Base-by-base conservation (phyloP, 495 filamentous ascomycete genomes). In the Clavariopsis aquatica region DNA sequence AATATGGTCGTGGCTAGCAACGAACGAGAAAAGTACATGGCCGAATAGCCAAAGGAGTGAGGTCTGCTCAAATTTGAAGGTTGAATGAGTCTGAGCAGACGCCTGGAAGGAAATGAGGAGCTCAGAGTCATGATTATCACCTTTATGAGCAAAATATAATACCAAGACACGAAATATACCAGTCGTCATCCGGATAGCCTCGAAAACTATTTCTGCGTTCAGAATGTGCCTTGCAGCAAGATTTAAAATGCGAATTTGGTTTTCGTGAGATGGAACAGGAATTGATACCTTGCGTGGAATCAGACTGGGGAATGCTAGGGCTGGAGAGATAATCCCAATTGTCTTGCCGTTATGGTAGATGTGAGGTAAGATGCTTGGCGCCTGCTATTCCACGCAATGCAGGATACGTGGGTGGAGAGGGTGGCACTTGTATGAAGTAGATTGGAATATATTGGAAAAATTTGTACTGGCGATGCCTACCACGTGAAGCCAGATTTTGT, bases 221-320 rank as follows among this genome's bases (percentile, higher is more conserved):
- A 60, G 57, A 57, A 65, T 62, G 66, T 57, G 62, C 66, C 61
- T 69, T 69, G 62, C 66, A 69, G 66, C 49, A 62, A 57, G 60
- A 69, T 26, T 19, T 19, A 55, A 28, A 31, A 31, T 64, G 49
- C 54, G 23, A 55, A 65, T 60, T 51, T 17, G 52, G 56, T 54
- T 55, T 41, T 56, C 55, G 61, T 52, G 65, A 52, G 59, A 58
- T 26, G 53, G 31, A 34, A 8, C 9, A n/a, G 38, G 3, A 17
- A 43, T n/a, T 3, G 23, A 45, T 28, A 56, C 57, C 61, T 61
- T 69, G 56, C 56, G 62, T 65, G 61, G 52, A 49, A 64, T 57
- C 52, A 38, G 34, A 13, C 19, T 24, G 43, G 51, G 54, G 56
- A 58, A 57, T 62, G 28, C 60, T 29, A 9, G 29, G 15, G 45